Conservation (phyloP, 208 protist species). For the Borovskyia barvae region DNA sequence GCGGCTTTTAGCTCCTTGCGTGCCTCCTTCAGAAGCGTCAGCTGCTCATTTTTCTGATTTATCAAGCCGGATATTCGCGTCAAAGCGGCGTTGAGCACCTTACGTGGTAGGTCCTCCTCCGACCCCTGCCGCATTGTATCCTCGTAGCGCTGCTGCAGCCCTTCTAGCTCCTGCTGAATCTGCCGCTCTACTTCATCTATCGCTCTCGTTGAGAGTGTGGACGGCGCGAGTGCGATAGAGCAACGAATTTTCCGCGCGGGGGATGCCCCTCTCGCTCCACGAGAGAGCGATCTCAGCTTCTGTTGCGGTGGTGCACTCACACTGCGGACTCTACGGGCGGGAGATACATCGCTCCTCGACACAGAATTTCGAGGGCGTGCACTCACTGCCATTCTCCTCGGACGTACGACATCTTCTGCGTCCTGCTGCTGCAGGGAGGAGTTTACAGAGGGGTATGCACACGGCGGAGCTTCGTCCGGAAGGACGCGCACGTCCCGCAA, state of each 20-base stretch:
- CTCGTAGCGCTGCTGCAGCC: slow-evolving; percentile 73
- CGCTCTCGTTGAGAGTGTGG: not conserved
- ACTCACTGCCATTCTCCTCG: no score
- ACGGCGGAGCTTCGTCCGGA: slow-evolving; percentile 26
- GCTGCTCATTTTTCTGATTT: slow-evolving; percentile 80
- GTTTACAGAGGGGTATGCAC: slow-evolving; percentile 20
- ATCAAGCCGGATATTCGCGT: slow-evolving; percentile 59
- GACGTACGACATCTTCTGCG: not conserved
- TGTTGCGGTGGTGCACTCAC: not conserved
- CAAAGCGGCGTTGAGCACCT: slow-evolving; percentile 55
- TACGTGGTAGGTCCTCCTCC: slow-evolving; percentile 44
- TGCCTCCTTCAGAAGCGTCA: slow-evolving; percentile 64
- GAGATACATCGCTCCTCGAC: no score
- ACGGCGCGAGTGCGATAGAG: not conserved
- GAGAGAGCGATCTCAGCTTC: not conserved
- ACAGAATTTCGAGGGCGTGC: no score
- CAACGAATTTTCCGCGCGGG: not conserved
- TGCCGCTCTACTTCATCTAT: slow-evolving; percentile 57
- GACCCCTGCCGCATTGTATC: slow-evolving; percentile 54
- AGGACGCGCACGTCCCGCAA: slow-evolving; percentile 73
- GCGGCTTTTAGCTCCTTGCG: slow-evolving; percentile 40
- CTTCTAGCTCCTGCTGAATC: slow-evolving; percentile 63
- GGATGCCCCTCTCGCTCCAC: not conserved
- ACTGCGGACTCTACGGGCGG: no score
- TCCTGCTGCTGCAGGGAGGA: slow-evolving; percentile 14